These are phyloP conservation scores for Thozetella sp. DNA, from an alignment of 495 filamentous ascomycete genomes.

Conservation along the genomic window DNA sequence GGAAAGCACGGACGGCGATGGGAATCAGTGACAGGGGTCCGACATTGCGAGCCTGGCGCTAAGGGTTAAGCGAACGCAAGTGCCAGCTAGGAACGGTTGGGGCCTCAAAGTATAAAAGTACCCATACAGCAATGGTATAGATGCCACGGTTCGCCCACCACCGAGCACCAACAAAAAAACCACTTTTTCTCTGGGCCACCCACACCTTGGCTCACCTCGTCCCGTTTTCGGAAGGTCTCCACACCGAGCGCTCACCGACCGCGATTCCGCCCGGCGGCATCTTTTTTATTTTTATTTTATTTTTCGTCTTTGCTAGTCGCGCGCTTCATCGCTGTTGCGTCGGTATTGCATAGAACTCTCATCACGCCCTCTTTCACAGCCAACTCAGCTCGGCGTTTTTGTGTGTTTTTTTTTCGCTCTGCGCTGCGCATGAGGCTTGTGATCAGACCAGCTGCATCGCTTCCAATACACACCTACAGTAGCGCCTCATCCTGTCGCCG, in stretches of 20 bases:
- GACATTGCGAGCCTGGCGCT: slow-evolving; percentile 1
- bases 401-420: too few relatives aligned
- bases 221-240: neutral
- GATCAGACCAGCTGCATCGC: too few relatives aligned
- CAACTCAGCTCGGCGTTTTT: too few relatives aligned
- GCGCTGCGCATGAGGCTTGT: too few relatives aligned
- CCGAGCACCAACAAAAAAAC: slow-evolving; percentile 1
- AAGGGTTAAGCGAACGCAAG: slow-evolving; percentile 2
- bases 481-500: too few relatives aligned
- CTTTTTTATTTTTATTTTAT: neutral
- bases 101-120: slow-evolving; percentile 4
- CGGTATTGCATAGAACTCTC: neutral
- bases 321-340: neutral
- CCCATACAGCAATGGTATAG: slow-evolving; percentile 1
- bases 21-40: neutral
- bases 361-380: too few relatives aligned
- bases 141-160: slow-evolving; percentile 2
- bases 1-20: slow-evolving; percentile 1
- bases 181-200: neutral
- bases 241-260: neutral
- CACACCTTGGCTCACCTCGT: slow-evolving; percentile 1
- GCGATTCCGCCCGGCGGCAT: neutral
- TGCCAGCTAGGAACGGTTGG: slow-evolving; percentile 2
- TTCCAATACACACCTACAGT: too few relatives aligned
- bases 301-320: neutral